A percentile compares a stretch with the other conserved stretches of the same genome.
phyloP scores from a whole-genome alignment of 208 protist species.

The Spongospora subterranea region DNA sequence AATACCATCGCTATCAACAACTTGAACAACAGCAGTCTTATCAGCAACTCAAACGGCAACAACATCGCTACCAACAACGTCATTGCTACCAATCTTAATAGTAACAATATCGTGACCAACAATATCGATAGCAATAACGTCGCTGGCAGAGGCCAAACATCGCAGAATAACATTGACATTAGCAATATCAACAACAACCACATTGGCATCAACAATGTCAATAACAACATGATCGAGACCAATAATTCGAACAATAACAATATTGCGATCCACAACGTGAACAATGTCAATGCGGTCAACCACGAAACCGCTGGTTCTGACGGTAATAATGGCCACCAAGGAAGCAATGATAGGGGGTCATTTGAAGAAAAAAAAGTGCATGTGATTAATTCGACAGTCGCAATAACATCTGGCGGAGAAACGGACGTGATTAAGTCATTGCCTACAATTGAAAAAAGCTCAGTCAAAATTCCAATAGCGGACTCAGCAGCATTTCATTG shows the following conservation, averaged over 20 bases:
- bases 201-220: neutral
- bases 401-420: too few species aligned
- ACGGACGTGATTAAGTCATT: too few species aligned
- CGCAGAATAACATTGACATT: neutral
- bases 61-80: neutral
- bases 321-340: neutral
- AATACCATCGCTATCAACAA: neutral
- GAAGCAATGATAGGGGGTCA: neutral
- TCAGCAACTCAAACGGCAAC: neutral
- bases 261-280: neutral
- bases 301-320: neutral
- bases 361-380: neutral
- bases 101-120: too few species aligned
- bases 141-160: too few species aligned
- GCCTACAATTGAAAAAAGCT: too few species aligned
- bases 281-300: neutral
- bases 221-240: neutral
- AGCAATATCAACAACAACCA: neutral
- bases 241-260: neutral
- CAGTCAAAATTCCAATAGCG: too few species aligned
- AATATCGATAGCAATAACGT: too few species aligned
- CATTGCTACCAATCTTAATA: neutral
- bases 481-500: too few species aligned
- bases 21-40: neutral
- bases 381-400: too few species aligned